A percentile compares a stretch with the other conserved stretches of the same genome.
Conservation (phyloP, 345 rosid species). For the Iberis pinnata region DNA sequence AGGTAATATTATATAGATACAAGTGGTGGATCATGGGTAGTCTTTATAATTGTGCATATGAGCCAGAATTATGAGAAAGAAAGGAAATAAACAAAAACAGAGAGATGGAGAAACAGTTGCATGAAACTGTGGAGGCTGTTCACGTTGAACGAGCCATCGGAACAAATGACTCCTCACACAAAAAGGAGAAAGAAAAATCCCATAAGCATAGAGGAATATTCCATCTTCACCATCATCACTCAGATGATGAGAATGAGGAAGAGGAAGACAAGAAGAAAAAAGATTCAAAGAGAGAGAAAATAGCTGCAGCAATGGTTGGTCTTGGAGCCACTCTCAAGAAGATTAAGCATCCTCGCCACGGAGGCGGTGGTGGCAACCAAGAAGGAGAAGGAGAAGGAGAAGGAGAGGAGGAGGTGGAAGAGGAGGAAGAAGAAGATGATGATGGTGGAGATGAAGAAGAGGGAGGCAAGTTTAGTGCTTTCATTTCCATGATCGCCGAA, state of each 20-base stretch:
- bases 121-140: conserved; percentile 15
- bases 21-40: conserved; percentile 8
- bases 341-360: conserved; percentile 17
- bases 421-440: conserved; percentile 17
- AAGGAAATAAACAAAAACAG: not conserved
- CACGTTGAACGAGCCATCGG: conserved; percentile 11
- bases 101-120: conserved; percentile 20
- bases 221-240: conserved; percentile 27
- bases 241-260: conserved; percentile 26
- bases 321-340: conserved; percentile 24
- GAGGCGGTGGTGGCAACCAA: conserved; percentile 5
- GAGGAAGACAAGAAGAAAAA: conserved; percentile 25
- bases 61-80: not conserved
- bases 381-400: not conserved
- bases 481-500: conserved; percentile 24
- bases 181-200: conserved; percentile 10
- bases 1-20: not conserved
- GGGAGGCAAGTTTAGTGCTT: conserved; percentile 29
- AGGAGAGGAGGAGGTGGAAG: not conserved
- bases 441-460: conserved; percentile 22
- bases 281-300: conserved; percentile 32
- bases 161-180: conserved; percentile 5
- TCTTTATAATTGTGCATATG: conserved; percentile 11
- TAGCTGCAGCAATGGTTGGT: conserved; percentile 27
- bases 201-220: conserved; percentile 27